Base-by-base conservation (phyloP, 2,329 filamentous ascomycete genomes). In the Remersonia thermophila region DNA sequence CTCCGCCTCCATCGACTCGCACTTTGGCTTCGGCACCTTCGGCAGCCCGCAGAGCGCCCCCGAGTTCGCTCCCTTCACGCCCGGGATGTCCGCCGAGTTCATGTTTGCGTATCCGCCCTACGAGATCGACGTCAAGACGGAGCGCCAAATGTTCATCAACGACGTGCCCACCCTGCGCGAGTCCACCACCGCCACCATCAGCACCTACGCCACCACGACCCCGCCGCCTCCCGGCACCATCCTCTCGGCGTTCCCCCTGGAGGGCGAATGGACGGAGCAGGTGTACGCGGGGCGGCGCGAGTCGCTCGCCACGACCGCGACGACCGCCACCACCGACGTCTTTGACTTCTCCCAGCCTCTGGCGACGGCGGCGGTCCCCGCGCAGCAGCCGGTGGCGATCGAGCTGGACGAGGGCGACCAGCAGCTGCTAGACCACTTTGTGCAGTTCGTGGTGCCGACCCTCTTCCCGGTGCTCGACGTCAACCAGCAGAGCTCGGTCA, bases 61-160 rank as follows among this genome's bases (percentile, higher is more conserved):
- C 38, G 69, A 75, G 33, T 76, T 69, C 62, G 74, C 68, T 51
- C 70, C 65, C 53, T 82, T 80, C 62, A 73, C 60, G 17, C 59
- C 64, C 13, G 69, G 72, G 62, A 71, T 80, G 60, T 80, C 72
- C 47, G 62, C 67, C 10, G 71, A 81, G 55, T 59, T 73, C 52
- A 66, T 72, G 59, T 69, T 70, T 41, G 57, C 57, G 45, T 81
- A 72, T 45, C 73, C 80, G 14, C 85, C 87, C 0, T 95, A 93
- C 56, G 89, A 95, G 60, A 79, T 95, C 42, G 89, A 95, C 57
- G 82, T 96, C 65, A 93, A 89, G 70, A 95, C 87, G 1, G 89
- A 95, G 63, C 73, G 84, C 46, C 85, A 95, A 50, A 86, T 93
- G 67, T 94, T 83, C 58, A 78, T 95, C 59, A 85, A 95, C 52